phyloP scores from a whole-genome alignment of 129 eudicot species.

The Silybum marianum region DNA sequence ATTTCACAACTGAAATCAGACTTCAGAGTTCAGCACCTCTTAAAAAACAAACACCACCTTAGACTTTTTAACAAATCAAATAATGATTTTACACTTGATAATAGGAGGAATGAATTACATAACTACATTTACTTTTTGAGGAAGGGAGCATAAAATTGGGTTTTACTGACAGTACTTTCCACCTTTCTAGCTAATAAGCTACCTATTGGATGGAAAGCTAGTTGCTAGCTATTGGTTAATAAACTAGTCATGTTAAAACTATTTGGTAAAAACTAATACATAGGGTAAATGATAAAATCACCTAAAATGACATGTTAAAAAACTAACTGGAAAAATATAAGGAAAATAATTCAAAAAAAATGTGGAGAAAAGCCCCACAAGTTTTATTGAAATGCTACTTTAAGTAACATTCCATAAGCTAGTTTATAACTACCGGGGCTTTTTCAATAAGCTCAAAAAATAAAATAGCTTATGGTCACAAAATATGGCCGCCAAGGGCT shows the following conservation, averaged over 20 bases:
- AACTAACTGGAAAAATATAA: too few relatives aligned
- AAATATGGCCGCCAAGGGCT: too few relatives aligned
- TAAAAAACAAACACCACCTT: too few relatives aligned
- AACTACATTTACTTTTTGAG: neutral
- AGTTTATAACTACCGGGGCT: neutral
- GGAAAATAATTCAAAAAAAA: too few relatives aligned
- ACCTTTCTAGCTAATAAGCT: neutral
- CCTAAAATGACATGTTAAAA: neutral
- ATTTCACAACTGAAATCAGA: too few relatives aligned
- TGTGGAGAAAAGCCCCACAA: neutral
- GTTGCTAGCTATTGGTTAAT: neutral
- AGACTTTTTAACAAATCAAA: too few relatives aligned
- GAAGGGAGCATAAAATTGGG: neutral
- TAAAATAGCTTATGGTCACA: neutral
- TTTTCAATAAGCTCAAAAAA: neutral
- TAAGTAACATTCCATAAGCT: neutral
- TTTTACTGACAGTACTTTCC: neutral
- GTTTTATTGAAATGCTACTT: neutral
- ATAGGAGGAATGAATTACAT: neutral
- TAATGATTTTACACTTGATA: too few relatives aligned
- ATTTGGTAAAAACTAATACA: neutral
- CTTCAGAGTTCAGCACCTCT: too few relatives aligned
- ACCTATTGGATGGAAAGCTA: neutral
- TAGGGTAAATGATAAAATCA: neutral
- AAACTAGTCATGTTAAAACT: neutral